A percentile compares a stretch with the other conserved stretches of the same genome.
Conservation (phyloP, 805 yeast species). For the Candida alai region DNA sequence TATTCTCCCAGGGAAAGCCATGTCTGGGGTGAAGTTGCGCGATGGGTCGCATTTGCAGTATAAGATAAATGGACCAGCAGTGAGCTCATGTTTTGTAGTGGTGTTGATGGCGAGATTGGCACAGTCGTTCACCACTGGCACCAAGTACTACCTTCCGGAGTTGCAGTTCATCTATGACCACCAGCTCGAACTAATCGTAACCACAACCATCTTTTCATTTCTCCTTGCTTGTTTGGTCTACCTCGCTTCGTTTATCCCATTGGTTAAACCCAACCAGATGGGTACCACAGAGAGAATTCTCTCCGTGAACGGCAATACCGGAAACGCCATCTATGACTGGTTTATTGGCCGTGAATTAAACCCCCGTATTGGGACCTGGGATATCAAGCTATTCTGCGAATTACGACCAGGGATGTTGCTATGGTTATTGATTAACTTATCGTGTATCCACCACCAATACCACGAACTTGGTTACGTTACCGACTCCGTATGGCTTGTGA, state of each 20-base stretch:
- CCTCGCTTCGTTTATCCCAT: constrained; percentile 61
- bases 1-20: constrained; percentile 52
- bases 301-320: constrained; percentile 85
- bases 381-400: constrained; percentile 88
- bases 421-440: constrained; percentile 75
- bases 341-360: constrained; percentile 95
- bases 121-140: constrained; percentile 22
- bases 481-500: constrained; percentile 71
- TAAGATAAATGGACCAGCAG: constrained; percentile 74
- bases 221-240: constrained; percentile 64
- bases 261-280: constrained; percentile 44
- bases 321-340: constrained; percentile 80
- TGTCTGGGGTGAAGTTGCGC: constrained; percentile 67
- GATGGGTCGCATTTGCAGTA: constrained; percentile 71
- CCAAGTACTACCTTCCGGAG: constrained; percentile 68
- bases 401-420: constrained; percentile 89
- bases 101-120: constrained; percentile 50
- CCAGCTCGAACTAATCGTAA: constrained; percentile 58
- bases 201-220: constrained; percentile 62
- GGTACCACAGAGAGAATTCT: constrained; percentile 66
- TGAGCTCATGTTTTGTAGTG: constrained; percentile 38
- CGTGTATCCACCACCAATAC: constrained; percentile 82
- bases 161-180: constrained; percentile 71
- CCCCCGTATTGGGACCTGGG: constrained; percentile 83
- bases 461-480: constrained; percentile 52